Base-by-base conservation (phyloP, 2,329 filamentous ascomycete genomes). In the Calonectria leucothoes region DNA sequence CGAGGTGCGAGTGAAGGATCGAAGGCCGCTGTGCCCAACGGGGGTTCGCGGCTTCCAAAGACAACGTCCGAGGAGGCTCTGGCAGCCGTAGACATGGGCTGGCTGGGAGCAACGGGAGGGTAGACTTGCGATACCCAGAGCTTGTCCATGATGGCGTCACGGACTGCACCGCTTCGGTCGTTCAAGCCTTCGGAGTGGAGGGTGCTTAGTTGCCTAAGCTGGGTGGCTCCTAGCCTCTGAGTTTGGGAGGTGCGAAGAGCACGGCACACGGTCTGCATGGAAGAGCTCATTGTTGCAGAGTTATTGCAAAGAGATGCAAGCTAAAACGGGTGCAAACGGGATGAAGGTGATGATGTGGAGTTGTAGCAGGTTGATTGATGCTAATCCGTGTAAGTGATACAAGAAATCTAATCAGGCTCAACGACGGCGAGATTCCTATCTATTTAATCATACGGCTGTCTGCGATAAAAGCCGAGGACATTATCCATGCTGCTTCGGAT, bases 81-180 rank as follows among this genome's bases (percentile, higher is more conserved):
- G 17, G 66, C 52, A n/a, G 66, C 33, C 3, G 66, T 27, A 23
- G 73, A 69, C n/a, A 33, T 27, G 29, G 39, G 1, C 14, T 33
- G 48, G 6, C 69, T 63, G 48, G 77, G 29, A 63, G 66, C 55
- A 23, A 74, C 25, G 51, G 75, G 73, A 39, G 71, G 29, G 17
- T 48, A 61, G 29, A 69, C 35, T n/a, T 63, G 52, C 23, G 61
- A 67, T 1, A 72, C 63, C 77, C 77, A 78, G 45, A 78, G 67
- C 51, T 75, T 78, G 25, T 78, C 77, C 77, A 78, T 78, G 72
- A 78, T 78, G 12, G 77, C 75, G 35, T 78, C 77, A 6, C 71
- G 68, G 1, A 78, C 77, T 12, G 77, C 75, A 29, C 63, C 67
- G 12, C 75, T 76, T 2, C 77, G 75, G 15, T 57, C 61, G 66